Evolutionary conservation across 164 flowering plant genomes (phyloP).

Genomic region (Piper longum): DNA sequence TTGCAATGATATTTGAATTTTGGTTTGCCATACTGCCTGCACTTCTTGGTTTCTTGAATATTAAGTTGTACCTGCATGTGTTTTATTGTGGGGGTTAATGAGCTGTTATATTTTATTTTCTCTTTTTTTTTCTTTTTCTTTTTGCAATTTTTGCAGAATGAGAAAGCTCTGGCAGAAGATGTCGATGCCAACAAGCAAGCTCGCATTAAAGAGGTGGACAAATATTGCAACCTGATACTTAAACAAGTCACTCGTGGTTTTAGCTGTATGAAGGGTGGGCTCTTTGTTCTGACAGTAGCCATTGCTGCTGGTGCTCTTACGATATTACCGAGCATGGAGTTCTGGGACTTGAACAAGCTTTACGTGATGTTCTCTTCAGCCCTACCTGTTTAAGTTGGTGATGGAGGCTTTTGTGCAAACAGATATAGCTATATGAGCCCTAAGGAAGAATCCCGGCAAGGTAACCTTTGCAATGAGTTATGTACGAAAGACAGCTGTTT

Average conservation of each 20-base stretch:
- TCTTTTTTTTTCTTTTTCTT: neutral
- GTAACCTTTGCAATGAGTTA: neutral
- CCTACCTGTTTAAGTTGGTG: conserved; percentile 12
- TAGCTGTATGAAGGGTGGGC: conserved; percentile 45
- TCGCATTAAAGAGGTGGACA: conserved; percentile 52
- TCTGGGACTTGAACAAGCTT: conserved; percentile 44
- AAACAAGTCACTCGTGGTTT: conserved; percentile 31
- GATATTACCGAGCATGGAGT: conserved; percentile 29
- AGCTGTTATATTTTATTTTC: neutral
- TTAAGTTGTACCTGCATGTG: neutral
- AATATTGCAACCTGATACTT: conserved; percentile 48
- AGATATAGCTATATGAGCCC: neutral
- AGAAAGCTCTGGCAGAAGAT: conserved; percentile 32
- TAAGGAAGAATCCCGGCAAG: neutral
- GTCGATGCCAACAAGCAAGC: conserved; percentile 22
- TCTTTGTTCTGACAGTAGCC: conserved; percentile 19
- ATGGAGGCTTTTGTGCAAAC: neutral
- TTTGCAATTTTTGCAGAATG: conserved; percentile 32
- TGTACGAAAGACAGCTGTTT: neutral
- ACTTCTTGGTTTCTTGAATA: too few species aligned
- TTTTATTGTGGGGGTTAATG: neutral
- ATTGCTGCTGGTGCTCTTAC: conserved; percentile 41
- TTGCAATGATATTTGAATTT: neutral
- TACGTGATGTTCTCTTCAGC: conserved; percentile 24
- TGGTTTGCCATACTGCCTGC: neutral